Base-by-base conservation (phyloP, 768 basidiomycete genomes). In the Xerocomus brunneocitrinus region DNA sequence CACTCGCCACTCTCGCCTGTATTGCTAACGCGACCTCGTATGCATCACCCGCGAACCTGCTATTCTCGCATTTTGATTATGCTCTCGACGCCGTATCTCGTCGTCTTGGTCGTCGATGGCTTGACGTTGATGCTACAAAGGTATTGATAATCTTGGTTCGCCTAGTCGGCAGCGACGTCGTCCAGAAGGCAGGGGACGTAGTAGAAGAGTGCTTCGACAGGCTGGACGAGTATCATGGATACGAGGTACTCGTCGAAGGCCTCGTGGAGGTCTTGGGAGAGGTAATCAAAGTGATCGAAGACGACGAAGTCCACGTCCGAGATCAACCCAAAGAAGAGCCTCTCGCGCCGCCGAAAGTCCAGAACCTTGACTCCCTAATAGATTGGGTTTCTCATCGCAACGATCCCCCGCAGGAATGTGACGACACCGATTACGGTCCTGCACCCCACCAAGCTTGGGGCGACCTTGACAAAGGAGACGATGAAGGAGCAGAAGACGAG, bases 161-260 rank as follows among this genome's bases (percentile, higher is more conserved):
- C 8, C 76, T 98, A 12, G 90, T 95, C 7, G 95, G 97, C 0
- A 76, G 77, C 28, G 87, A 89, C 50, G 84, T 98, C 31, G 91
- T 98, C 0, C 84, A 89, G 43, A 84, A 85, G 60, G 94, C 97
- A 8, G 85, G 87, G 13, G 97, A 98, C 67, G 85, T 98, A 9
- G 93, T 98, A 9, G 95, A 97, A 68, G 95, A 97, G 68, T 95
- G 95, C 56, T 98, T 98, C 60, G 95, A 98, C 69, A 84, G 94
- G 28, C 75, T 98, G 19, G 97, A 98, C 62, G 93, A 97, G 58
- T 98, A 83, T 66, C 95, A 98, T 67, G 95, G 94, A 13, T 98
- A 99, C 70, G 83, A 84, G 22, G 66, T 85, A 27, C 72, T 98
- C 22, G 90, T 95, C 2, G 89, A 93, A 57, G 89, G 91, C 0